phyloP scores from a whole-genome alignment of 306 rosid species.

The Vicia villosa region DNA sequence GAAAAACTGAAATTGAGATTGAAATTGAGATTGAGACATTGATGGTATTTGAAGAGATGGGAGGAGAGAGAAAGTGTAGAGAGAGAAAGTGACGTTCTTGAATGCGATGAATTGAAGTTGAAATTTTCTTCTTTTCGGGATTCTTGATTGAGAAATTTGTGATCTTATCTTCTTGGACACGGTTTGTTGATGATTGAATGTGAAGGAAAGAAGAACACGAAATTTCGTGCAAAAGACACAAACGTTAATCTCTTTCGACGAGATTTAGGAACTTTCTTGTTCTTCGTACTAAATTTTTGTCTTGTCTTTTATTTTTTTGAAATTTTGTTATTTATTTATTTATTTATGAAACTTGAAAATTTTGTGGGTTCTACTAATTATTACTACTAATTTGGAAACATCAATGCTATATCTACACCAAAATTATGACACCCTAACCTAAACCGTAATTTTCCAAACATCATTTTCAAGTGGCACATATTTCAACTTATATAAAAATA shows the following conservation, averaged over 20 bases:
- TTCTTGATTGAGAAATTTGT: background rate
- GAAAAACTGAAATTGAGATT: no score
- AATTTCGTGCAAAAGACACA: constrained; percentile 22
- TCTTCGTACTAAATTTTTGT: background rate
- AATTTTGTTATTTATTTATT: no score
- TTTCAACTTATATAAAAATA: no score
- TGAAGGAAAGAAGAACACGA: constrained; percentile 3
- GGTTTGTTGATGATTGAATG: background rate
- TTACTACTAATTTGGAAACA: no score
- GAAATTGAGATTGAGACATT: constrained; percentile 29
- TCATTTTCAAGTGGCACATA: no score
- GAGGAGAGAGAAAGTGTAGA: constrained; percentile 11
- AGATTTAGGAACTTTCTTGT: constrained; percentile 7
- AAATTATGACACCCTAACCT: no score
- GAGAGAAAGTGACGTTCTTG: background rate
- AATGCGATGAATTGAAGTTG: no score
- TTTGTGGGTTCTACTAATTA: background rate
- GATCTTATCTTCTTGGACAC: constrained; percentile 23
- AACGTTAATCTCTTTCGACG: background rate
- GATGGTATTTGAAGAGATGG: constrained; percentile 49
- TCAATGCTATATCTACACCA: no score
- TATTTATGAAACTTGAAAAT: no score
- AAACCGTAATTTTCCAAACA: no score
- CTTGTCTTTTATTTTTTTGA: background rate
- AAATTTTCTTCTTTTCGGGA: background rate